Base-by-base conservation (phyloP, 768 basidiomycete genomes). In the Strobilomyces echinocephalus region DNA sequence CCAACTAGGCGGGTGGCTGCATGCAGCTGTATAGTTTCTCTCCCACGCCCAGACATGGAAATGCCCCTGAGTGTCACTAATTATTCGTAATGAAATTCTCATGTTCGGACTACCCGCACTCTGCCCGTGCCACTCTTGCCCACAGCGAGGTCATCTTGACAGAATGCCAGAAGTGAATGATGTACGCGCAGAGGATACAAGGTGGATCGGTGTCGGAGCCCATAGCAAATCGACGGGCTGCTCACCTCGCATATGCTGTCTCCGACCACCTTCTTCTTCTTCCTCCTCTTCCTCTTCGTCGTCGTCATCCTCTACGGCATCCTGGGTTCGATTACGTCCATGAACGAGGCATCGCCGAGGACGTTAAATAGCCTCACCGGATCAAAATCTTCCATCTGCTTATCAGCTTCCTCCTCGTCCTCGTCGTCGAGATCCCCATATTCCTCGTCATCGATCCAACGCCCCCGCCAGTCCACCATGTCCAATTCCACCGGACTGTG, bases 331-430 rank as follows among this genome's bases (percentile, higher is more conserved):
- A 60, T 50, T n/a, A 10, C 44, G 50, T 46, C 50, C 21, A 14
- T 46, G 46, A 66, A 57, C 35, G n/a, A 38, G 38, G 15, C 26
- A 50, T 47, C 43, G 1, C 1, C 8, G 8, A n/a, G 18, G 38
- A 34, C 46, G 18, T 11, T 49, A 54, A 50, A 51, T 35, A 21
- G 4, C 30, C 82, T 58, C 69, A 89, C 89, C 46, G 84, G 83
- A 73, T 91, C 89, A 71, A 91, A 91, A 65, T 91, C 88, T 67
- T 91, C 88, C 88, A 90, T 88, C 38, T 80, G 84, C 58, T 85
- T 78, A 66, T 88, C 88, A 55, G 77, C 75, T n/a, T n/a, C n/a
- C 38, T 73, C 74, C 28, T 73, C 74, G 2, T 74, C 77, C 2
- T 73, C 75, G 8, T 78, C 78, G 2, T 74, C 82, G 33, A 87